These are phyloP conservation scores for Fusarium drepaniforme DNA, from an alignment of 2,329 filamentous ascomycete genomes.

Conservation along the genomic window DNA sequence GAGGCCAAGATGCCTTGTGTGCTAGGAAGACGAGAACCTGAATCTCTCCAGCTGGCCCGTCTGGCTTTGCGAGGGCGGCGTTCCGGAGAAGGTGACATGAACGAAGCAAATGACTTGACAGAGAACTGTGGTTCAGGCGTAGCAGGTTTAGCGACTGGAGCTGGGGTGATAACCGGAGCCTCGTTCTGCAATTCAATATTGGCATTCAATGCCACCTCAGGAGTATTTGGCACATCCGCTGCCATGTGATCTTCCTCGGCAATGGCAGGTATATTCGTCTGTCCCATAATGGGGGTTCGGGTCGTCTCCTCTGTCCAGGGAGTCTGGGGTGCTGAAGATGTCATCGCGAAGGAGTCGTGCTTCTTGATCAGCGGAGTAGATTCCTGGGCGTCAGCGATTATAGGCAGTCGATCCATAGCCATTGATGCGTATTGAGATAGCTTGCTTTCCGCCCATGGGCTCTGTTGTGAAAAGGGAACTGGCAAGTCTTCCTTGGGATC, in stretches of 20 bases:
- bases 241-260: not conserved
- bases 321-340: constrained; percentile 30
- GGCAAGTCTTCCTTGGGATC: constrained; percentile 1
- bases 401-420: constrained; percentile 1
- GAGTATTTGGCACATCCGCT: not conserved
- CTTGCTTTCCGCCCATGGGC: constrained; percentile 37
- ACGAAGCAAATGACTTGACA: constrained; percentile 65
- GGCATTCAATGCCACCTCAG: not conserved
- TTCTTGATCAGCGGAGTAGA: not conserved
- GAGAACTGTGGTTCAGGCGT: constrained; percentile 62
- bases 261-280: not conserved
- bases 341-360: not conserved
- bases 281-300: not conserved
- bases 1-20: constrained; percentile 53
- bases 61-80: constrained; percentile 36
- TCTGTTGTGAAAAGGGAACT: constrained; percentile 41
- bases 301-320: constrained; percentile 33
- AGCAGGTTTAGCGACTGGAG: constrained; percentile 38
- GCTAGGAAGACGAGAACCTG: constrained; percentile 44
- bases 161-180: not conserved
- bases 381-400: not conserved
- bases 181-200: constrained; percentile 16
- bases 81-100: constrained; percentile 63
- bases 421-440: constrained; percentile 37
- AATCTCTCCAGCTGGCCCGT: constrained; percentile 35